A percentile compares a stretch with the other conserved stretches of the same genome.
Conservation (phyloP, 169 alveolate genomes). For the Plasmodium gonderi region DNA sequence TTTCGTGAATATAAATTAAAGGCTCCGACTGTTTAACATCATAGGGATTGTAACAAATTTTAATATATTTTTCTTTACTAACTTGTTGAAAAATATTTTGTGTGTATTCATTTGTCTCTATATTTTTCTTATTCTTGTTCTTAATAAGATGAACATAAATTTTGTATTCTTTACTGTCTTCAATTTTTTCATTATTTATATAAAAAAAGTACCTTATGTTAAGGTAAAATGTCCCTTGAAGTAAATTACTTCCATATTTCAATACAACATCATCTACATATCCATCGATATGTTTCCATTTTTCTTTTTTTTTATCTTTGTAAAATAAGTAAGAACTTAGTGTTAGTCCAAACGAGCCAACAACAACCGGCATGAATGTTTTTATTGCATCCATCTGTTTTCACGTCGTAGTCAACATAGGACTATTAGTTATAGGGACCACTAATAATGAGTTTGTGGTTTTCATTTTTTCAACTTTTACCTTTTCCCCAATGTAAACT, state of each 20-base stretch:
- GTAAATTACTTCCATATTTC: conserved; percentile 13
- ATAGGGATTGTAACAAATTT: conserved; percentile 37
- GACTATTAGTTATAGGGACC: not conserved
- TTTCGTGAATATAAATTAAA: conserved; percentile 53
- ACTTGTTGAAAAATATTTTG: conserved; percentile 68
- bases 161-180: conserved; percentile 53
- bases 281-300: conserved; percentile 50
- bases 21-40: conserved; percentile 53
- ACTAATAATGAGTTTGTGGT: not conserved
- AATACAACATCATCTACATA: conserved; percentile 42
- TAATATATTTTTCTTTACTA: conserved; percentile 34
- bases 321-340: conserved; percentile 52
- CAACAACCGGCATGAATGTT: conserved; percentile 34
- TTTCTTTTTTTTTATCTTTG: conserved; percentile 17
- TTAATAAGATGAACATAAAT: not conserved
- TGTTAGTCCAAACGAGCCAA: conserved; percentile 57
- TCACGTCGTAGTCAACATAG: too few relatives aligned
- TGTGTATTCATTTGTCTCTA: conserved; percentile 40
- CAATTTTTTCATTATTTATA: conserved; percentile 40
- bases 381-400: conserved; percentile 29
- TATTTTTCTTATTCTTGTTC: not conserved
- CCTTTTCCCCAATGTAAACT: too few relatives aligned
- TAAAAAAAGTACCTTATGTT: conserved; percentile 32
- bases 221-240: conserved; percentile 24
- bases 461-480: not conserved